A percentile compares a stretch with the other conserved stretches of the same genome.
Evolutionary conservation across 2,329 filamentous ascomycete species (phyloP).

Genomic region (Aureobasidium sp.): DNA sequence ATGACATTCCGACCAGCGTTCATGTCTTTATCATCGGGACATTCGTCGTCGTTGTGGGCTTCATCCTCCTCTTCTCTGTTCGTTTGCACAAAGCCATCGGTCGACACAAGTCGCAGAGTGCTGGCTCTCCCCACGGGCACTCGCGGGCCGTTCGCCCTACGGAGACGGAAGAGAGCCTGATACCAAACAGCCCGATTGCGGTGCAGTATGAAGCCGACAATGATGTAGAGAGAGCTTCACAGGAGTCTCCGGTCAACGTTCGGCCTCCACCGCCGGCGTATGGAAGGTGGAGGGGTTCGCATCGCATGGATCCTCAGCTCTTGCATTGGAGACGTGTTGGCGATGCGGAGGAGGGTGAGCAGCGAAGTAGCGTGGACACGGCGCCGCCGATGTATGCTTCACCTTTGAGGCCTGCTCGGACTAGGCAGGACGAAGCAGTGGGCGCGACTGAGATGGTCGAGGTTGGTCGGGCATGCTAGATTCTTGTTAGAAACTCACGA

Average conservation of each 20-base stretch:
- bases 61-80: background rate
- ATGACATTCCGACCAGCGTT: background rate
- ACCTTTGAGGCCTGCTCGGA: background rate
- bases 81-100: background rate
- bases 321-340: conserved; percentile 6
- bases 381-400: conserved; percentile 7
- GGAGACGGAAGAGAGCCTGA: conserved; percentile 2
- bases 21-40: background rate
- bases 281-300: background rate
- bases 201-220: conserved; percentile 7
- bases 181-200: background rate
- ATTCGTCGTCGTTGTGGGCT: background rate
- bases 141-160: background rate
- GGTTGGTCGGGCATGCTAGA: background rate
- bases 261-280: background rate
- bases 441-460: background rate
- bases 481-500: background rate
- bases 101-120: background rate
- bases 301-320: background rate
- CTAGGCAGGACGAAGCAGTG: background rate
- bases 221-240: background rate
- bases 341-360: background rate
- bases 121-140: background rate
- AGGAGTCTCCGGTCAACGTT: background rate
- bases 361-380: background rate